phyloP scores from a whole-genome alignment of 768 basidiomycete species.

The Gloeopeniophorella convolvens region DNA sequence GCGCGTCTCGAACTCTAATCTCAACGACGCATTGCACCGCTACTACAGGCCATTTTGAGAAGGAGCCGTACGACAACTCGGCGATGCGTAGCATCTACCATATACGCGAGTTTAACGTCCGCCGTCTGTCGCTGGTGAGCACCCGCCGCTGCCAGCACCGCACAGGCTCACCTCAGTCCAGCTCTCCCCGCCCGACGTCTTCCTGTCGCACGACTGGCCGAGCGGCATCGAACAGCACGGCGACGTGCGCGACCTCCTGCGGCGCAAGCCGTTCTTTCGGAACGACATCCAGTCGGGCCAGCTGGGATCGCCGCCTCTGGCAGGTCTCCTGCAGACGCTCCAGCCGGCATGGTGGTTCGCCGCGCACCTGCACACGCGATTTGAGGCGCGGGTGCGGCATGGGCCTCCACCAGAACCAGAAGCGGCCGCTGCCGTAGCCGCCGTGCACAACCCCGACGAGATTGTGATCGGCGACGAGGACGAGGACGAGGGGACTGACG shows the following conservation, averaged over 20 bases:
- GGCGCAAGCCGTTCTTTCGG: conserved; percentile 72
- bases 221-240: conserved; percentile 78
- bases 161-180: conserved; percentile 16
- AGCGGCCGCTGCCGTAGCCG: neutral
- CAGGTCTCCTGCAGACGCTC: conserved; percentile 65
- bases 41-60: conserved; percentile 72
- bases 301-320: conserved; percentile 84
- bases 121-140: conserved; percentile 66
- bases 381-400: conserved; percentile 62
- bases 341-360: conserved; percentile 88
- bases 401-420: neutral
- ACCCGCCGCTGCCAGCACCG: neutral
- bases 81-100: conserved; percentile 86
- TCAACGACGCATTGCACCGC: no score
- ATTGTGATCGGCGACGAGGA: conserved; percentile 42
- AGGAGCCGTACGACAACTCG: conserved; percentile 67
- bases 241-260: conserved; percentile 55
- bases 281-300: conserved; percentile 59
- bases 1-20: no score
- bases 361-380: conserved; percentile 86
- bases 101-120: conserved; percentile 77
- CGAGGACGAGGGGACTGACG: conserved; percentile 15
- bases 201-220: conserved; percentile 98
- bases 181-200: conserved; percentile 63
- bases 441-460: conserved; percentile 41